Evolutionary conservation across 2,329 filamentous ascomycete genomes (phyloP).

Genomic region (Bipolaris cookei): DNA sequence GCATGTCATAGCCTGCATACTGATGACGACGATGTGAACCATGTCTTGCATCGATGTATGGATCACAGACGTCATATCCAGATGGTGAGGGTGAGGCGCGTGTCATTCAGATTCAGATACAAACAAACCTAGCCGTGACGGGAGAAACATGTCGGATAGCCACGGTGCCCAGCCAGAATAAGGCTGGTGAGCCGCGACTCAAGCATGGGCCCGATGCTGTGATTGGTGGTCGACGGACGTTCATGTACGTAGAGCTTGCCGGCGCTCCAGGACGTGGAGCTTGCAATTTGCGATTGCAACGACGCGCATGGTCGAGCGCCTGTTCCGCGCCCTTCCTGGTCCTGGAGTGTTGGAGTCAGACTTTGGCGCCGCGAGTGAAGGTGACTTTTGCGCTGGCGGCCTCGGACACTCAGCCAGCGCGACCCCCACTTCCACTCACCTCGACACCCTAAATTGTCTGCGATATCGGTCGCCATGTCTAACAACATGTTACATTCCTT

Average conservation of each 20-base stretch:
- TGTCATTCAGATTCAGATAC: not conserved
- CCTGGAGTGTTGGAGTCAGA: slow-evolving; percentile 7
- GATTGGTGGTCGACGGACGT: slow-evolving; percentile 14
- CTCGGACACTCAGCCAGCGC: slow-evolving; percentile 14
- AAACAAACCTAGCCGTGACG: not conserved
- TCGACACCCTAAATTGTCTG: slow-evolving; percentile 17
- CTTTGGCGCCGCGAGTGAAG: slow-evolving; percentile 12
- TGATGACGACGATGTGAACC: not conserved
- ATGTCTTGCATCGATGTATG: not conserved
- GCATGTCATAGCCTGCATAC: not conserved
- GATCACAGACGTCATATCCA: not conserved
- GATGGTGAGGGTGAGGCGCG: no score
- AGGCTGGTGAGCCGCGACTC: slow-evolving; percentile 12
- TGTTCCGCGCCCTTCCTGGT: not conserved
- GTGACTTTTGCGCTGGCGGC: slow-evolving; percentile 12
- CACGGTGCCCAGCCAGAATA: slow-evolving; percentile 6
- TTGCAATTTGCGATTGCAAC: slow-evolving; percentile 13
- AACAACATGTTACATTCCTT: slow-evolving; percentile 30
- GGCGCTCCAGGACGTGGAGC: slow-evolving; percentile 17
- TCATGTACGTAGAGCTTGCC: slow-evolving; percentile 11
- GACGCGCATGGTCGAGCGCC: slow-evolving; percentile 12
- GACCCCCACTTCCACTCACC: slow-evolving; percentile 21
- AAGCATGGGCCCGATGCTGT: slow-evolving; percentile 6
- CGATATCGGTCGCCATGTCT: slow-evolving; percentile 27
- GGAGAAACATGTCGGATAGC: not conserved